A percentile compares a stretch with the other conserved stretches of the same genome.
These are phyloP conservation scores for Mucor racemosus DNA, from an alignment of 371 early-diverging fungal species.

Conservation along the genomic window DNA sequence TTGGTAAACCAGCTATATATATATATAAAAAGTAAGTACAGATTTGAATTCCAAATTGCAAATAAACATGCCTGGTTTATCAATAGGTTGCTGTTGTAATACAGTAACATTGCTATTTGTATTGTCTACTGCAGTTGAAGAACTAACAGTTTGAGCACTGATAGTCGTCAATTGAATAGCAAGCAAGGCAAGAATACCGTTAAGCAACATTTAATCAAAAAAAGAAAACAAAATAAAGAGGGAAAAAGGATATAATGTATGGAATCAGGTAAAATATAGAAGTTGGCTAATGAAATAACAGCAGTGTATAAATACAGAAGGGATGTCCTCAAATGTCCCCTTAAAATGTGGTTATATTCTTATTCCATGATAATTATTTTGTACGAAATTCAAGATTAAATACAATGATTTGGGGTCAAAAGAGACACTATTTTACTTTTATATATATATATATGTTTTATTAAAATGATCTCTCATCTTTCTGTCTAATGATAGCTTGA, in stretches of 20 bases:
- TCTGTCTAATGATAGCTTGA: background rate
- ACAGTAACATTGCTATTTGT: background rate
- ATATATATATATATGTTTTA: too few relatives aligned
- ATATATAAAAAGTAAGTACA: background rate
- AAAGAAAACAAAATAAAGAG: background rate
- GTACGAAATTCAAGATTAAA: too few relatives aligned
- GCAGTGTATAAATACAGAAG: too few relatives aligned
- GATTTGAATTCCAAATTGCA: too few relatives aligned
- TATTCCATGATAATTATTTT: background rate
- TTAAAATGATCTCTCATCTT: too few relatives aligned
- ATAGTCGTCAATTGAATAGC: background rate
- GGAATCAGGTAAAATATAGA: background rate
- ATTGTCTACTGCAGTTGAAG: background rate
- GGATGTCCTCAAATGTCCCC: background rate
- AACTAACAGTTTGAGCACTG: background rate
- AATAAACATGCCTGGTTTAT: conserved; percentile 9
- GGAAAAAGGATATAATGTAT: background rate
- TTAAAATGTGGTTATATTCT: background rate
- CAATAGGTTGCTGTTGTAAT: conserved; percentile 1
- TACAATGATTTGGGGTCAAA: too few relatives aligned
- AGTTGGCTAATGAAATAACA: background rate
- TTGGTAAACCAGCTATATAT: conserved; percentile 24
- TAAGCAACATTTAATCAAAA: background rate
- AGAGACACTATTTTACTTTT: too few relatives aligned
- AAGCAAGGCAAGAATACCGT: background rate